A percentile compares a stretch with the other conserved stretches of the same genome.
Evolutionary conservation across 1,139 yeast species (phyloP).

Genomic region (Kodamaea sp.): DNA sequence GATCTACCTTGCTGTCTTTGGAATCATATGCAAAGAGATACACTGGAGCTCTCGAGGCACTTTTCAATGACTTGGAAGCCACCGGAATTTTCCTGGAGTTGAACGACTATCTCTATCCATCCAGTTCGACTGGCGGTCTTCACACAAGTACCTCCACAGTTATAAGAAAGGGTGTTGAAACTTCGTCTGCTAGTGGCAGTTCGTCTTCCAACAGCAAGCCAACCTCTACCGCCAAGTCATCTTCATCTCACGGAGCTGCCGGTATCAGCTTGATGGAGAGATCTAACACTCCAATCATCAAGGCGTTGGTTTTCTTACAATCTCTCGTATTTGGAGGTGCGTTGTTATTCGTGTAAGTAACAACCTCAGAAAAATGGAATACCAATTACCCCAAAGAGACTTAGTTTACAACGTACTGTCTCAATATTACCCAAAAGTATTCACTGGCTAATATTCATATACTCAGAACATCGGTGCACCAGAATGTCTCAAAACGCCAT

Average conservation of each 20-base stretch:
- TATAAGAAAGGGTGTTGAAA: slow-evolving; percentile 8
- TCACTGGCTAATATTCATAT: too few species aligned
- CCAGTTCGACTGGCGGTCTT: slow-evolving; percentile 15
- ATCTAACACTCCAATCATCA: slow-evolving; percentile 15
- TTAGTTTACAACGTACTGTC: too few species aligned
- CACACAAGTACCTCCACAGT: slow-evolving; percentile 9
- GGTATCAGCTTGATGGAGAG: slow-evolving; percentile 4
- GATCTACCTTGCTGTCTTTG: slow-evolving; percentile 12
- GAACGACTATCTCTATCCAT: slow-evolving; percentile 39
- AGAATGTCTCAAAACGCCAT: too few species aligned
- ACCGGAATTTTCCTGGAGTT: slow-evolving; percentile 43
- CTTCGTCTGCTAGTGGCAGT: slow-evolving; percentile 8
- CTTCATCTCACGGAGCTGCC: slow-evolving; percentile 15
- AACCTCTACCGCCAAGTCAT: slow-evolving; percentile 9
- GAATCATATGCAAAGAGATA: too few species aligned
- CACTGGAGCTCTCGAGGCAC: slow-evolving; percentile 30
- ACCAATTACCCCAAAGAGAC: too few species aligned
- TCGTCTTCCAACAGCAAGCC: slow-evolving; percentile 8
- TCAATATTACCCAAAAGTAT: too few species aligned
- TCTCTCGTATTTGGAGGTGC: slow-evolving; percentile 25
- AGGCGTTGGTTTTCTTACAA: slow-evolving; percentile 19
- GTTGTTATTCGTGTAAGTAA: slow-evolving; percentile 9
- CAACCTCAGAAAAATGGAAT: too few species aligned
- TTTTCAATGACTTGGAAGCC: slow-evolving; percentile 36
- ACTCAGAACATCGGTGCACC: too few species aligned